These are phyloP conservation scores for Hsuehochloa calcarea DNA, from an alignment of 176 grass and related monocot species.

Conservation along the genomic window DNA sequence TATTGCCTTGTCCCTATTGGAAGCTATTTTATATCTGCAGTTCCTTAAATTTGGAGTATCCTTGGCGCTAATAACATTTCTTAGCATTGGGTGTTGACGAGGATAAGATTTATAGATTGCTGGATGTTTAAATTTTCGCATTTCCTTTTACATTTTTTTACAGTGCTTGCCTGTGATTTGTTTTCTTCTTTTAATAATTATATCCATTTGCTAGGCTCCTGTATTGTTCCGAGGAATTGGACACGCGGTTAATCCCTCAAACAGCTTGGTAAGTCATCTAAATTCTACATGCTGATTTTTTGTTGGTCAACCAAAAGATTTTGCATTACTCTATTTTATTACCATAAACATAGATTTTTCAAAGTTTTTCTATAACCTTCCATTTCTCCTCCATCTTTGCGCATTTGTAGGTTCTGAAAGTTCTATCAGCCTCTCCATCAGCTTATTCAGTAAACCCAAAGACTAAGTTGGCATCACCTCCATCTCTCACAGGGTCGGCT, in stretches of 20 bases:
- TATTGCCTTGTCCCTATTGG: neutral
- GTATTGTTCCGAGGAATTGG: conserved; percentile 87
- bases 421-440: conserved; percentile 78
- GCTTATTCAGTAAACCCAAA: conserved; percentile 89
- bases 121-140: neutral
- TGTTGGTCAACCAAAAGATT: neutral
- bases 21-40: neutral
- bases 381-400: neutral
- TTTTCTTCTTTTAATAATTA: conserved; percentile 20
- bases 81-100: neutral
- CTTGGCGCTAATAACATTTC: neutral
- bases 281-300: conserved; percentile 21
- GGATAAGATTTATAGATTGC: neutral
- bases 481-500: conserved; percentile 70
- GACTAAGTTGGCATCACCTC: conserved; percentile 65
- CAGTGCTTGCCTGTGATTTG: neutral
- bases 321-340: neutral
- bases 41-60: neutral
- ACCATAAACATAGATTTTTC: neutral
- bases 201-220: conserved; percentile 54
- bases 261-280: conserved; percentile 62
- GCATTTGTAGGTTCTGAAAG: conserved; percentile 70
- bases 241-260: conserved; percentile 70
- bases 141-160: neutral
- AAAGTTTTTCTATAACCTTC: neutral